A percentile compares a stretch with the other conserved stretches of the same genome.
phyloP scores from a whole-genome alignment of 2,329 filamentous ascomycete genomes.

The Tolypocladium cylindrosporum region DNA sequence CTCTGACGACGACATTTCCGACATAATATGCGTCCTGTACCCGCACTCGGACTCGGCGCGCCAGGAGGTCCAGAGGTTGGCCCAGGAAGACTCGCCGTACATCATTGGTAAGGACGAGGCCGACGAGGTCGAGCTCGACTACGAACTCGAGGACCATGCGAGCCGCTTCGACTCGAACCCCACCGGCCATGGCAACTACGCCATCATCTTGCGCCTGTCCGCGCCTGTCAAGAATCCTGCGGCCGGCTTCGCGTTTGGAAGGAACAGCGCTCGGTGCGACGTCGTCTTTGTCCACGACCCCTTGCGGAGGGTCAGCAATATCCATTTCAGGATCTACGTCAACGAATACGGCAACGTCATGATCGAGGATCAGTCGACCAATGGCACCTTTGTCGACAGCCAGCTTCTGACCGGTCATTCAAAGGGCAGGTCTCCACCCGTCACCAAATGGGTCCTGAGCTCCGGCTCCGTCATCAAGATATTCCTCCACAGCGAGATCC shows the following conservation, averaged over 20 bases:
- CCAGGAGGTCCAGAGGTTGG: slow-evolving; percentile 51
- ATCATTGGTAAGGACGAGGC: slow-evolving; percentile 39
- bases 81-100: slow-evolving; percentile 34
- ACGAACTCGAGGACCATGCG: slow-evolving; percentile 39
- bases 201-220: slow-evolving; percentile 74
- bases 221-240: slow-evolving; percentile 56
- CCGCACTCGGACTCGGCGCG: slow-evolving; percentile 66
- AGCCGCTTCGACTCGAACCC: slow-evolving; percentile 33
- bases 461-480: slow-evolving; percentile 68
- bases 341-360: slow-evolving; percentile 82
- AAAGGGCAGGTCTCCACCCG: slow-evolving; percentile 21
- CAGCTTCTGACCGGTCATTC: slow-evolving; percentile 44
- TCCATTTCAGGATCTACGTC: slow-evolving; percentile 91
- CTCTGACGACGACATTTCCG: slow-evolving; percentile 70
- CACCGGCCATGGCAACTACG: slow-evolving; percentile 44
- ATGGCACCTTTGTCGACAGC: slow-evolving; percentile 81
- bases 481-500: slow-evolving; percentile 37
- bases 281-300: slow-evolving; percentile 57
- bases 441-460: slow-evolving; percentile 49
- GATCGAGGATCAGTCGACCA: slow-evolving; percentile 92
- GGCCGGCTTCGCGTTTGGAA: slow-evolving; percentile 77
- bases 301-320: slow-evolving; percentile 72
- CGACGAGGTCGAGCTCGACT: slow-evolving; percentile 40
- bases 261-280: slow-evolving; percentile 64
- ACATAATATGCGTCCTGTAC: slow-evolving; percentile 82